A percentile compares a stretch with the other conserved stretches of the same genome.
These are phyloP conservation scores for Microstegium vimineum DNA, from an alignment of 176 grass and related monocot genomes.

Conservation along the genomic window DNA sequence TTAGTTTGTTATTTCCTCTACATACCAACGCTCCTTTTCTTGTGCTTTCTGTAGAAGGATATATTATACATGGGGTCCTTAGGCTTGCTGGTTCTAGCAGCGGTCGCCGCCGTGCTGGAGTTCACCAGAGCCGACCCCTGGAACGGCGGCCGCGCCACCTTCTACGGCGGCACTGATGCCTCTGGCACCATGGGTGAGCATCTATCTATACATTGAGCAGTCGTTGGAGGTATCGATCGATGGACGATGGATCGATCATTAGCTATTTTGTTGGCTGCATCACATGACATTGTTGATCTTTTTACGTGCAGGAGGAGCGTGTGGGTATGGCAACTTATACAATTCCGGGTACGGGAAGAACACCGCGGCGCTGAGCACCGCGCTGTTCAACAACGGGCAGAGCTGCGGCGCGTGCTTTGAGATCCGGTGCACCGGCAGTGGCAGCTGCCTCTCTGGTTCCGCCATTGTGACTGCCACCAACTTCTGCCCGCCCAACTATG, in stretches of 20 bases:
- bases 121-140: conserved; percentile 17
- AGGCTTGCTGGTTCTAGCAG: conserved; percentile 44
- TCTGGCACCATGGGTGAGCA: conserved; percentile 54
- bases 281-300: background rate
- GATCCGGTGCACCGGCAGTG: conserved; percentile 35
- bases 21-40: background rate
- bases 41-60: conserved; percentile 5
- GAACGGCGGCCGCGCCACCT: conserved; percentile 37
- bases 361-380: conserved; percentile 53
- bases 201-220: background rate
- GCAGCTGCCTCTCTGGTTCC: conserved; percentile 39
- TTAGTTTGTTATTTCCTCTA: background rate
- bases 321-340: conserved; percentile 58
- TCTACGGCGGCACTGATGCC: conserved; percentile 55
- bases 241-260: background rate
- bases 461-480: conserved; percentile 50
- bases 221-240: no score
- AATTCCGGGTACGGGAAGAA: conserved; percentile 43
- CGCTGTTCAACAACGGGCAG: conserved; percentile 46
- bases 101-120: background rate
- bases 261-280: background rate
- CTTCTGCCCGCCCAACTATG: conserved; percentile 58
- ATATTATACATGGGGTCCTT: conserved; percentile 39
- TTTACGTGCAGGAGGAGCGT: conserved; percentile 44
- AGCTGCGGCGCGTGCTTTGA: conserved; percentile 60